These are phyloP conservation scores for Neonectria punicea DNA, from an alignment of 2,329 filamentous ascomycete genomes.

Conservation along the genomic window DNA sequence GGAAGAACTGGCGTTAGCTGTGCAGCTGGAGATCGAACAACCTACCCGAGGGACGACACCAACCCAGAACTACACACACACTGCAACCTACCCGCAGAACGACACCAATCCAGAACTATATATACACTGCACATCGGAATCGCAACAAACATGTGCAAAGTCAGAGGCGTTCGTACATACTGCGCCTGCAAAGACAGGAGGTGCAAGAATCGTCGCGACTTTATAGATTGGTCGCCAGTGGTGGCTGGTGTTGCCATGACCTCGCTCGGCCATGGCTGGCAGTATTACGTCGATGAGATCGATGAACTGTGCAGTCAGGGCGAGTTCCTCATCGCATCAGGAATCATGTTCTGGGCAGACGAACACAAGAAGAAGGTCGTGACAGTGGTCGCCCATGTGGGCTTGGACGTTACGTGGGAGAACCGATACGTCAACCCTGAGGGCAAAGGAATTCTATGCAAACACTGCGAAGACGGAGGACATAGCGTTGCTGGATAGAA, in stretches of 20 bases:
- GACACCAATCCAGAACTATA: not conserved
- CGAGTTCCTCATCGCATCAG: conserved; percentile 4
- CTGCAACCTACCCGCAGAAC: not conserved
- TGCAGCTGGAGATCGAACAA: not conserved
- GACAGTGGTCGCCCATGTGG: conserved; percentile 13
- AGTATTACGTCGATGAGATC: conserved; percentile 17
- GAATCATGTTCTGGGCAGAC: conserved; percentile 20
- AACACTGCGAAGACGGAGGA: conserved; percentile 2
- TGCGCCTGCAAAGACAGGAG: conserved; percentile 23
- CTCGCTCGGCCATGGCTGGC: conserved; percentile 20
- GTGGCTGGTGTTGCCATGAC: not conserved
- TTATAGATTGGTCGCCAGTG: conserved; percentile 8
- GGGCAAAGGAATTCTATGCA: conserved; percentile 20
- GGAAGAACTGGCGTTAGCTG: not conserved
- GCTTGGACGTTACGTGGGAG: conserved; percentile 19
- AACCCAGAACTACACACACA: not conserved
- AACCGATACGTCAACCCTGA: conserved; percentile 10
- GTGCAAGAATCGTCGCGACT: conserved; percentile 14
- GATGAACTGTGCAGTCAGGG: conserved; percentile 14
- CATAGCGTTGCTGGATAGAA: conserved; percentile 9
- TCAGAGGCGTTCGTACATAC: conserved; percentile 12
- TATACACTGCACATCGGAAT: not conserved
- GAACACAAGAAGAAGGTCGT: not conserved
- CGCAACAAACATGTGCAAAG: conserved; percentile 18
- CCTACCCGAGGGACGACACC: not conserved